phyloP scores from a whole-genome alignment of 768 basidiomycete species.

The Tricholoma saponaceum region DNA sequence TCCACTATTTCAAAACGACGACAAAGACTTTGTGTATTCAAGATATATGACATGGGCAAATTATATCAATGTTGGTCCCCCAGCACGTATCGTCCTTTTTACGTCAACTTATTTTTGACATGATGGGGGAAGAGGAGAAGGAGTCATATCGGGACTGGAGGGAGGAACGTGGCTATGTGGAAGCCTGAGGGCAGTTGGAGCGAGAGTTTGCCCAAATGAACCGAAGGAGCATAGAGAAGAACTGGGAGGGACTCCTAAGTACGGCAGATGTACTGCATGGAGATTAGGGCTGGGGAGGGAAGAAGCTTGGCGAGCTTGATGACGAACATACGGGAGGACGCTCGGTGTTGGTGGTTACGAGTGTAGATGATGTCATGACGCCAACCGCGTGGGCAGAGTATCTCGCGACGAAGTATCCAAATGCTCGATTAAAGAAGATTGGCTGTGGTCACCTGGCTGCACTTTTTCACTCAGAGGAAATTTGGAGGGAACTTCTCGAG shows the following conservation, averaged over 20 bases:
- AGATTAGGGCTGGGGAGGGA: conserved; percentile 36
- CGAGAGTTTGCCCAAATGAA: conserved; percentile 30
- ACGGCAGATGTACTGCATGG: conserved; percentile 29
- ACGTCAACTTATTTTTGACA: conserved; percentile 27
- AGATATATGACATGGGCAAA: conserved; percentile 35
- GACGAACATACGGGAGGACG: conserved; percentile 35
- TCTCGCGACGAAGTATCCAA: conserved; percentile 34
- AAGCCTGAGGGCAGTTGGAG: conserved; percentile 37
- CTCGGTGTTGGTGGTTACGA: conserved; percentile 33
- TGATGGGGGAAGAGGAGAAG: conserved; percentile 29
- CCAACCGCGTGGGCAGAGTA: conserved; percentile 32
- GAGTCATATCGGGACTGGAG: conserved; percentile 36
- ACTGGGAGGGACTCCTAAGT: conserved; percentile 43
- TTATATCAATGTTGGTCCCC: conserved; percentile 38
- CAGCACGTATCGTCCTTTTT: conserved; percentile 32
- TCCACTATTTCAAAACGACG: conserved; percentile 36
- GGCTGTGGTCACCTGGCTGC: conserved; percentile 38
- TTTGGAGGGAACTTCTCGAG: conserved; percentile 29
- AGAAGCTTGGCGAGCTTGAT: conserved; percentile 34
- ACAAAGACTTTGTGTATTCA: conserved; percentile 25
- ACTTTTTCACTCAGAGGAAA: conserved; percentile 31
- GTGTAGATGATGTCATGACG: conserved; percentile 28
- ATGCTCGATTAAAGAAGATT: conserved; percentile 30
- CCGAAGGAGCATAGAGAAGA: conserved; percentile 35
- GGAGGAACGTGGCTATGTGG: conserved; percentile 28